Percentiles rank a stretch among this genome's conserved stretches.
These are phyloP conservation scores for Cordyceps militaris DNA, from an alignment of 2,329 filamentous ascomycete genomes.

Conservation along the genomic window DNA sequence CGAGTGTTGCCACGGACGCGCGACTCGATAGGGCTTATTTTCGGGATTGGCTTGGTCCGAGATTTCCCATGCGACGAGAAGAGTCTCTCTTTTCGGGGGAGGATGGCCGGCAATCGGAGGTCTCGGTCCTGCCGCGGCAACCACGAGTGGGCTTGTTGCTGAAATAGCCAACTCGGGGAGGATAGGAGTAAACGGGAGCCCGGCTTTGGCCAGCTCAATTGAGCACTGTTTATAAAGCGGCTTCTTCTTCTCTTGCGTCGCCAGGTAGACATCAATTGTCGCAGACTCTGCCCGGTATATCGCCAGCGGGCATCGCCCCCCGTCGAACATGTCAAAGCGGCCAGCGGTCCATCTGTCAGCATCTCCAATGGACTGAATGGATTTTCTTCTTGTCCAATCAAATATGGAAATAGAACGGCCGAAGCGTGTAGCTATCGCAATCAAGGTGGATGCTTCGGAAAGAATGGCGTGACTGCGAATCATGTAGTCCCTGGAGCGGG, in stretches of 20 bases:
- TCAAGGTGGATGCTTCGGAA: conserved; percentile 31
- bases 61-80: conserved; percentile 35
- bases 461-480: conserved; percentile 37
- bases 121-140: conserved; percentile 32
- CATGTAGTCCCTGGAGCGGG: conserved; percentile 34
- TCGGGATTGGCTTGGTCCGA: conserved; percentile 19
- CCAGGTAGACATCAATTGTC: conserved; percentile 28
- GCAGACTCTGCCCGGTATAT: conserved; percentile 27
- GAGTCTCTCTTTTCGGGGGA: conserved; percentile 30
- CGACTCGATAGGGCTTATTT: conserved; percentile 29
- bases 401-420: conserved; percentile 33
- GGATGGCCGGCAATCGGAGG: conserved; percentile 31
- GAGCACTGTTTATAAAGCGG: conserved; percentile 28
- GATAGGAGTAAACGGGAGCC: conserved; percentile 30
- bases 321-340: conserved; percentile 29
- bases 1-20: conserved; percentile 30
- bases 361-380: conserved; percentile 30
- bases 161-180: conserved; percentile 35
- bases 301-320: conserved; percentile 27
- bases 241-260: conserved; percentile 26
- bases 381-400: conserved; percentile 33
- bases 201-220: conserved; percentile 29
- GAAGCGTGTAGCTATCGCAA: conserved; percentile 33
- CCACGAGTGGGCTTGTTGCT: conserved; percentile 31
- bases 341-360: conserved; percentile 33